Evolutionary conservation across 2,329 filamentous ascomycete genomes (phyloP).

Genomic region (Proliferodiscus dingleyae): DNA sequence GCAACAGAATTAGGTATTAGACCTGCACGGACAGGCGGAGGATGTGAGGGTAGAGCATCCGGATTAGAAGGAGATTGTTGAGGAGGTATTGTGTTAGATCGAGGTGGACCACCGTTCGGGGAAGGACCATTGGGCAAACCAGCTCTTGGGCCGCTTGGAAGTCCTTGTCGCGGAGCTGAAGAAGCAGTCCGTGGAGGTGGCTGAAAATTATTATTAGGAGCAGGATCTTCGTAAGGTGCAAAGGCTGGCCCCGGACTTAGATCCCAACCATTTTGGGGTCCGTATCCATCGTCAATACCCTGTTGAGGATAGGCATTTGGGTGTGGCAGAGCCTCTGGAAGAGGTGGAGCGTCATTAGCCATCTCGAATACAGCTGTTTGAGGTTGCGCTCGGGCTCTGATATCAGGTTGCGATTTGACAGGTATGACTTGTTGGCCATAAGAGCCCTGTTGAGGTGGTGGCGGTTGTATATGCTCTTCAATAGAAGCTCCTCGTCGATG

Average conservation of each 20-base stretch:
- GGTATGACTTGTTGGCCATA: slow-evolving; percentile 43
- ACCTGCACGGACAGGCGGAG: slow-evolving; percentile 58
- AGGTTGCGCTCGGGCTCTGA: slow-evolving; percentile 45
- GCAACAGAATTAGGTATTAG: slow-evolving; percentile 55
- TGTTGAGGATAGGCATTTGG: slow-evolving; percentile 27
- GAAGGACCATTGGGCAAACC: slow-evolving; percentile 17
- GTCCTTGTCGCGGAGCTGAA: slow-evolving; percentile 19
- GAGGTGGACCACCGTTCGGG: slow-evolving; percentile 33
- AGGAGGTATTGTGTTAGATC: slow-evolving; percentile 22
- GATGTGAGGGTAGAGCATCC: slow-evolving; percentile 52
- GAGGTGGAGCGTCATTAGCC: slow-evolving; percentile 54
- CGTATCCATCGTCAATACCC: slow-evolving; percentile 27
- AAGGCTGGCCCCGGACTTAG: slow-evolving; percentile 8
- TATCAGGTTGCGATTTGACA: slow-evolving; percentile 63
- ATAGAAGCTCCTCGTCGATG: slow-evolving; percentile 24
- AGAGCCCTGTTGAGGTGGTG: slow-evolving; percentile 36
- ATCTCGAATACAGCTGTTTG: slow-evolving; percentile 72
- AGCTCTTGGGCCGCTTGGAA: slow-evolving; percentile 12
- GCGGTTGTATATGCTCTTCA: slow-evolving; percentile 27
- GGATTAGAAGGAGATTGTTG: slow-evolving; percentile 11
- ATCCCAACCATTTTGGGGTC: slow-evolving; percentile 17
- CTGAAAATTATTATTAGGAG: slow-evolving; percentile 20
- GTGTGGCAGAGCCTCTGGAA: slow-evolving; percentile 36
- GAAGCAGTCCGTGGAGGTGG: slow-evolving; percentile 27
- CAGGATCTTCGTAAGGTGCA: slow-evolving; percentile 8